phyloP scores from a whole-genome alignment of 106 monocot genomes.

The Dendrobium chrysotoxum region DNA sequence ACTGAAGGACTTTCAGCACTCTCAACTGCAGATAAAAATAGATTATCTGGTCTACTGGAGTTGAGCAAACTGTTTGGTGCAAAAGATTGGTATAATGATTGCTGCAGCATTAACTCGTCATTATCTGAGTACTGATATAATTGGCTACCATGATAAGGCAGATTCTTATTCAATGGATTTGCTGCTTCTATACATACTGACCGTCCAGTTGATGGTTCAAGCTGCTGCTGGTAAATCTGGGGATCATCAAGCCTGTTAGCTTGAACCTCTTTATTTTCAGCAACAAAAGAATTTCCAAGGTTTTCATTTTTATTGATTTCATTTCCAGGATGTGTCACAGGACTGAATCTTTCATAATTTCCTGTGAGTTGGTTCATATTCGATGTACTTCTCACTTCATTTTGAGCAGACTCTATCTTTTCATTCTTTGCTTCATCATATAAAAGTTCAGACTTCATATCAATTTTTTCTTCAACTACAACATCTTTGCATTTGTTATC shows the following conservation, averaged over 20 bases:
- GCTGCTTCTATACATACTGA: conserved; percentile 13
- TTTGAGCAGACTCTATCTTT: conserved; percentile 11
- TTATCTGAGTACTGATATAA: conserved; percentile 20
- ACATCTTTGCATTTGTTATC: background rate
- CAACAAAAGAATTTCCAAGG: background rate
- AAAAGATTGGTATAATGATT: conserved; percentile 31
- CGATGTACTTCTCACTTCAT: background rate
- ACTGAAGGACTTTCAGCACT: conserved; percentile 24
- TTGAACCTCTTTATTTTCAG: conserved; percentile 6
- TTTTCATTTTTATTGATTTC: conserved; percentile 6
- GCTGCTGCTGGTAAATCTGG: conserved; percentile 7
- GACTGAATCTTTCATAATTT: conserved; percentile 9
- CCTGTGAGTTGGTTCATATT: background rate
- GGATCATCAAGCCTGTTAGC: too few relatives aligned
- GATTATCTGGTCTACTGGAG: too few relatives aligned
- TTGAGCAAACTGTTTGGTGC: background rate
- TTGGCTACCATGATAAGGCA: conserved; percentile 4
- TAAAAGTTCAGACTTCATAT: background rate
- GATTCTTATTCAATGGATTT: conserved; percentile 8
- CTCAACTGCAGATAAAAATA: conserved; percentile 2
- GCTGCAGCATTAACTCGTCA: conserved; percentile 22
- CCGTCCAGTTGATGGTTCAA: conserved; percentile 12
- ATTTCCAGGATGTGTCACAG: background rate
- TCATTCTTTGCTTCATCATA: background rate
- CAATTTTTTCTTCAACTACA: background rate